These are phyloP conservation scores for Candida andamanensis DNA, from an alignment of 805 yeast species.

Conservation along the genomic window DNA sequence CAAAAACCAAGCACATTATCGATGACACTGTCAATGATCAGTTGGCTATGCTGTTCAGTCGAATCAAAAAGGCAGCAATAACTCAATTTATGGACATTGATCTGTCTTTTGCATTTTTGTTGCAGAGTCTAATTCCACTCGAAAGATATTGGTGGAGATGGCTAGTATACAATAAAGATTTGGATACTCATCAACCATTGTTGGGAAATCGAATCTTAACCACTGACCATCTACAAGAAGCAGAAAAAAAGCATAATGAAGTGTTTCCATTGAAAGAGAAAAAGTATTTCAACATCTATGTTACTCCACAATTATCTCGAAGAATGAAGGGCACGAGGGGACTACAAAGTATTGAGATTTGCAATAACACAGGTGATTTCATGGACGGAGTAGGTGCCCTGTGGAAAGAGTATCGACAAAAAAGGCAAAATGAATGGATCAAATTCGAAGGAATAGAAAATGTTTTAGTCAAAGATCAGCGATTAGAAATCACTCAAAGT, in stretches of 20 bases:
- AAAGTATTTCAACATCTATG: slow-evolving; percentile 36
- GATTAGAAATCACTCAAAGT: too few relatives aligned
- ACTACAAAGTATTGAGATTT: slow-evolving; percentile 13
- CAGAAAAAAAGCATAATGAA: slow-evolving; percentile 14
- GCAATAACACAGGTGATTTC: slow-evolving; percentile 3
- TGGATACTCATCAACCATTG: slow-evolving; percentile 23
- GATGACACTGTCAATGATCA: slow-evolving; percentile 20
- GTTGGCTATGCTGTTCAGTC: slow-evolving; percentile 11
- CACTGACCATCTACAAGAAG: slow-evolving; percentile 11
- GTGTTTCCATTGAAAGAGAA: slow-evolving; percentile 27
- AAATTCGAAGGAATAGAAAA: slow-evolving; percentile 23
- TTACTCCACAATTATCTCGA: slow-evolving; percentile 39
- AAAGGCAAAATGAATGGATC: slow-evolving; percentile 22
- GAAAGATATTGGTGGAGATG: slow-evolving; percentile 39
- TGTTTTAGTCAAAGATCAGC: too few relatives aligned
- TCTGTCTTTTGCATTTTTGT: slow-evolving; percentile 19
- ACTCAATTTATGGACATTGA: slow-evolving; percentile 19
- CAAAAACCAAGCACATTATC: slow-evolving; percentile 30
- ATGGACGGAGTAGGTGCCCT: slow-evolving; percentile 9
- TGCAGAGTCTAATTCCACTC: slow-evolving; percentile 20
- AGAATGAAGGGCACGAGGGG: slow-evolving; percentile 35
- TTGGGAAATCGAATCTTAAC: slow-evolving; percentile 19
- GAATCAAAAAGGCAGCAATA: slow-evolving; percentile 24
- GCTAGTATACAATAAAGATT: slow-evolving; percentile 34
- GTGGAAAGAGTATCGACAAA: slow-evolving; percentile 28